Conservation (phyloP, 2,329 filamentous ascomycete species). For the Exophiala sideris region DNA sequence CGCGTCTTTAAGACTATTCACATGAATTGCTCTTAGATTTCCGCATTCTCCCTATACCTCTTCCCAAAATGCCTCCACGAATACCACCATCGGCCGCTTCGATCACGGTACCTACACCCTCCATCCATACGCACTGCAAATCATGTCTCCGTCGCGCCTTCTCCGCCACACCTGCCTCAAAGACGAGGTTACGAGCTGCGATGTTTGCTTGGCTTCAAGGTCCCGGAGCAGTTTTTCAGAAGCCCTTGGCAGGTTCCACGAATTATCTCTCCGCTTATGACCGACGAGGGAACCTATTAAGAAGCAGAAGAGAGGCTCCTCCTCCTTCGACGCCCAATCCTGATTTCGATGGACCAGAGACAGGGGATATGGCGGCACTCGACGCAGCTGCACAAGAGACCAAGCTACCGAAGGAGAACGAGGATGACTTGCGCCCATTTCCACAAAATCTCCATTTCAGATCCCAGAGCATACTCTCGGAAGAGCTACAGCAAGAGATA, state of each 20-base stretch:
- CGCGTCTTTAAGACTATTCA: background rate
- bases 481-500: slow-evolving; percentile 69
- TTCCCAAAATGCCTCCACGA: slow-evolving; percentile 23
- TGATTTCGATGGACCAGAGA: slow-evolving; percentile 1
- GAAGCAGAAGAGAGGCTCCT: slow-evolving; percentile 25
- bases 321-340: background rate
- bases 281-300: slow-evolving; percentile 46
- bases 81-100: slow-evolving; percentile 17
- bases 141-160: slow-evolving; percentile 27
- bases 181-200: slow-evolving; percentile 51
- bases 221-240: slow-evolving; percentile 48
- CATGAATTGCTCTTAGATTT: background rate
- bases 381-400: slow-evolving; percentile 33
- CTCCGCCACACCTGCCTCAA: slow-evolving; percentile 27
- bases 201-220: slow-evolving; percentile 61
- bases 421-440: slow-evolving; percentile 56
- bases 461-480: slow-evolving; percentile 70
- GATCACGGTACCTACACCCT: slow-evolving; percentile 13
- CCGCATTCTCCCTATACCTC: background rate
- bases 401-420: slow-evolving; percentile 23
- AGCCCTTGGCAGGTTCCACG: slow-evolving; percentile 49
- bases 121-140: slow-evolving; percentile 27
- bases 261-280: slow-evolving; percentile 57
- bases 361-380: slow-evolving; percentile 13
- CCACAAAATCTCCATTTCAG: slow-evolving; percentile 69